Percentiles rank a stretch among this genome's conserved stretches.
Evolutionary conservation across 2,329 filamentous ascomycete genomes (phyloP).

Genomic region (Drechslerella dactyloides): DNA sequence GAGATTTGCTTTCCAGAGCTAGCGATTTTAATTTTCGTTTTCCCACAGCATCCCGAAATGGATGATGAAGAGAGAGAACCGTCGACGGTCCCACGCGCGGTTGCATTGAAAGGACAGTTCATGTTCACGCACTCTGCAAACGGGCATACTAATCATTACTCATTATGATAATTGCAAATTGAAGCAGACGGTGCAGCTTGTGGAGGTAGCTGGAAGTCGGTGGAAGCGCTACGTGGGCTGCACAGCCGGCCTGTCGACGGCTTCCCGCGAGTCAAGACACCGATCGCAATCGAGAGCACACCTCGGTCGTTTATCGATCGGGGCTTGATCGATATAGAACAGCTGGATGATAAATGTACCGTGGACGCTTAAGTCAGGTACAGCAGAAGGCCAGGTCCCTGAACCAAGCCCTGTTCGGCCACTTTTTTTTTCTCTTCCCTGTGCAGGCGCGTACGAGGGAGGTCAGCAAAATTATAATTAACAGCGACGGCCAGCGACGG

Average conservation of each 20-base stretch:
- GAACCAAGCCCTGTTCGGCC: slow-evolving; percentile 47
- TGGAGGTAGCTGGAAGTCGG: too few relatives aligned
- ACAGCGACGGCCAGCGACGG: too few relatives aligned
- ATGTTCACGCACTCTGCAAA: too few relatives aligned
- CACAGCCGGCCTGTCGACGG: neutral
- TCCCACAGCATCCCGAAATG: neutral
- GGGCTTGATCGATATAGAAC: neutral
- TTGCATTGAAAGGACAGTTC: too few relatives aligned
- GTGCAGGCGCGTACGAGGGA: neutral
- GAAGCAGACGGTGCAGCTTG: too few relatives aligned
- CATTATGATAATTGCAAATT: too few relatives aligned
- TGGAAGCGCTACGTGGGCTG: too few relatives aligned
- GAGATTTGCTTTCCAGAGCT: neutral
- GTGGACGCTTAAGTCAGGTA: slow-evolving; percentile 30
- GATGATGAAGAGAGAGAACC: neutral
- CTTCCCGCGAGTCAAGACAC: too few relatives aligned
- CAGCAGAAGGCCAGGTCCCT: slow-evolving; percentile 12
- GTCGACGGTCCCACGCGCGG: too few relatives aligned
- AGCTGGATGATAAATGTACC: slow-evolving; percentile 25
- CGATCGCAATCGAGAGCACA: too few relatives aligned
- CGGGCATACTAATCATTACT: too few relatives aligned
- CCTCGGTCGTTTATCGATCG: slow-evolving; percentile 33
- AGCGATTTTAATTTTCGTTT: neutral
- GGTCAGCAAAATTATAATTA: neutral
- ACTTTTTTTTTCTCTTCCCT: neutral